Base-by-base conservation (phyloP, 2,329 filamentous ascomycete genomes). In the Raffaelea ambrosiae region DNA sequence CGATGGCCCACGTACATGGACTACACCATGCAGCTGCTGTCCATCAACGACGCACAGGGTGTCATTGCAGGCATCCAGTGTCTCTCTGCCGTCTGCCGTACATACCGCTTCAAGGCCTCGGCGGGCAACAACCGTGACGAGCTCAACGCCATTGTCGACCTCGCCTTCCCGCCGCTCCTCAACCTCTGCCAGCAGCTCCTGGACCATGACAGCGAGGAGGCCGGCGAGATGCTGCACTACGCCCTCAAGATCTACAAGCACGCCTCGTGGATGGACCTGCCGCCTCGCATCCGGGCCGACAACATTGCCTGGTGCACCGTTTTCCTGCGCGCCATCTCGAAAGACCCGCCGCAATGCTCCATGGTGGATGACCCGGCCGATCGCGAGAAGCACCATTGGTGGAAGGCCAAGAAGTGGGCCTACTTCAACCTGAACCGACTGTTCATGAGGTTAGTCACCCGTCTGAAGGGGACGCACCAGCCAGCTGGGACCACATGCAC, bases 371-470 rank as follows among this genome's bases (percentile, higher is more conserved):
- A 83, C 50, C 70, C 84, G 46, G 82, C 88, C 50, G 91, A 97
- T 61, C 81, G 93, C 49, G 93, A 97, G 67, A 79, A 84, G 59
- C 90, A 95, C 63, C 89, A 96, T 66, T 98, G 93, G 91, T 98
- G 91, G 91, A 98, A 97, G 73, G 87, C 90, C 54, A 97, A 97
- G 82, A 98, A 98, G 69, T 97, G 93, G 93, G 86, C 91, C 14
- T 98, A 96, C 67, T 95, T 93, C 61, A 97, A 97, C 66, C 70
- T 98, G 58, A 98, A 98, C 70, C 81, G 93, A 53, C 79, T 98
- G 18, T 98, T 93, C 62, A 90, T 97, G 57, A 80, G 88, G 86
- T 91, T 70, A 52, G 75, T 33, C 8, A 29, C 7, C 26, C 26
- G 26, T n/a, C n/a, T n/a, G 26, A 13, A 29, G 26, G 26, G 13